phyloP scores from a whole-genome alignment of 2,329 filamentous ascomycete genomes.

The Ophiognomonia clavigignenti-juglandacearum region DNA sequence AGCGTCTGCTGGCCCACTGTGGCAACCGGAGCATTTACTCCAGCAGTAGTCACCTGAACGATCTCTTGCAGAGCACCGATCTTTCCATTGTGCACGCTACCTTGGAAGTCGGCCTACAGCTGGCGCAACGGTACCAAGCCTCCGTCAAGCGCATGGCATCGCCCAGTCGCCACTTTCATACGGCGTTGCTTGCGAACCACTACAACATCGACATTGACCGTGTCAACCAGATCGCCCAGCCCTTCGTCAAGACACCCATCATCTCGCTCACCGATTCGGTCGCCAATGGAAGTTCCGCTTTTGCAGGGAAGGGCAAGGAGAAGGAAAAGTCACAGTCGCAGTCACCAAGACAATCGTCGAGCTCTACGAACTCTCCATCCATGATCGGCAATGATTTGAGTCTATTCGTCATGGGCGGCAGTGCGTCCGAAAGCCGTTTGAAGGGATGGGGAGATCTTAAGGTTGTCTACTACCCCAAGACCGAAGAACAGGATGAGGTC shows the following conservation, averaged over 20 bases:
- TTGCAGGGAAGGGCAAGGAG: slow-evolving; percentile 71
- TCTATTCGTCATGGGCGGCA: slow-evolving; percentile 60
- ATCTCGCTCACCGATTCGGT: slow-evolving; percentile 45
- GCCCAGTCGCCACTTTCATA: slow-evolving; percentile 61
- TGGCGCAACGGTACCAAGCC: slow-evolving; percentile 89
- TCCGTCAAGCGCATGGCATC: slow-evolving; percentile 74
- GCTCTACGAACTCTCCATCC: slow-evolving; percentile 44
- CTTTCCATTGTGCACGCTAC: slow-evolving; percentile 72
- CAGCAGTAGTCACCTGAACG: slow-evolving; percentile 85
- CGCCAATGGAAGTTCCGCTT: slow-evolving; percentile 48
- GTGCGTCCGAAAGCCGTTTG: slow-evolving; percentile 50
- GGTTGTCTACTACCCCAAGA: slow-evolving; percentile 69
- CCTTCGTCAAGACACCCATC: slow-evolving; percentile 70
- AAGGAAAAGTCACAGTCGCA: slow-evolving; percentile 64
- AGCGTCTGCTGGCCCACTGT: slow-evolving; percentile 86
- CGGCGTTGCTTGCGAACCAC: slow-evolving; percentile 74
- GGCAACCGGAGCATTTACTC: slow-evolving; percentile 95
- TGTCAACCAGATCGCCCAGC: slow-evolving; percentile 75
- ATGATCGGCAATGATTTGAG: slow-evolving; percentile 82
- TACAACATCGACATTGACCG: slow-evolving; percentile 76
- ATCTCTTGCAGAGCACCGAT: slow-evolving; percentile 83
- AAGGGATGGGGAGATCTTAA: slow-evolving; percentile 76
- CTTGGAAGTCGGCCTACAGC: slow-evolving; percentile 74
- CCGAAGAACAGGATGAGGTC: slow-evolving; percentile 20
- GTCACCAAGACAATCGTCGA: slow-evolving; percentile 23